These are phyloP conservation scores for Talaromyces thailandensis DNA, from an alignment of 495 filamentous ascomycete species.

Conservation along the genomic window DNA sequence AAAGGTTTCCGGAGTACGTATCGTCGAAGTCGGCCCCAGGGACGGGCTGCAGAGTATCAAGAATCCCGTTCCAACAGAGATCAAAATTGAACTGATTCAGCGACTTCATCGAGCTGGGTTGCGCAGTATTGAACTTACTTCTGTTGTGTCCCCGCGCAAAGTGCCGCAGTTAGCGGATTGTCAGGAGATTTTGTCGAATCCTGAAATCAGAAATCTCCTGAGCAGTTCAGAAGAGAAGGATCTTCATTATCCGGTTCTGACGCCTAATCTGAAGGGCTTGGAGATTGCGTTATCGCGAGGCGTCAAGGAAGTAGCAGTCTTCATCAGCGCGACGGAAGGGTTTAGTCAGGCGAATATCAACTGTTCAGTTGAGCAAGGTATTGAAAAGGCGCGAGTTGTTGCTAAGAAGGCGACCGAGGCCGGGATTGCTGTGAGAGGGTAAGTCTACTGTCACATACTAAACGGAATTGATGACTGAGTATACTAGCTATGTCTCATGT, in stretches of 20 bases:
- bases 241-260: slow-evolving; percentile 25
- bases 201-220: slow-evolving; percentile 5
- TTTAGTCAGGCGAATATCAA: slow-evolving; percentile 39
- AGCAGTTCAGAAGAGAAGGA: background rate
- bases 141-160: slow-evolving; percentile 31
- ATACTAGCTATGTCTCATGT: slow-evolving; percentile 33
- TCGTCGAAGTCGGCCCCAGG: slow-evolving; percentile 40
- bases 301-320: slow-evolving; percentile 31
- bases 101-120: slow-evolving; percentile 22
- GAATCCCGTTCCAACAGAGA: slow-evolving; percentile 21
- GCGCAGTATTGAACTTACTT: slow-evolving; percentile 32
- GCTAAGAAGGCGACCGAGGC: slow-evolving; percentile 11
- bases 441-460: slow-evolving; percentile 1
- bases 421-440: slow-evolving; percentile 30
- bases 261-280: slow-evolving; percentile 34
- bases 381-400: slow-evolving; percentile 19
- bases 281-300: slow-evolving; percentile 21
- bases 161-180: slow-evolving; percentile 36
- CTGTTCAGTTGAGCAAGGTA: slow-evolving; percentile 25
- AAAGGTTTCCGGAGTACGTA: slow-evolving; percentile 16
- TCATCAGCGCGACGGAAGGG: slow-evolving; percentile 32
- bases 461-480: background rate
- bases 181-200: slow-evolving; percentile 18
- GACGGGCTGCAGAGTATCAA: slow-evolving; percentile 38
- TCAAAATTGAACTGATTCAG: slow-evolving; percentile 31